Conservation (phyloP, 2,329 filamentous ascomycete genomes). For the Trematosphaeria pertusa region DNA sequence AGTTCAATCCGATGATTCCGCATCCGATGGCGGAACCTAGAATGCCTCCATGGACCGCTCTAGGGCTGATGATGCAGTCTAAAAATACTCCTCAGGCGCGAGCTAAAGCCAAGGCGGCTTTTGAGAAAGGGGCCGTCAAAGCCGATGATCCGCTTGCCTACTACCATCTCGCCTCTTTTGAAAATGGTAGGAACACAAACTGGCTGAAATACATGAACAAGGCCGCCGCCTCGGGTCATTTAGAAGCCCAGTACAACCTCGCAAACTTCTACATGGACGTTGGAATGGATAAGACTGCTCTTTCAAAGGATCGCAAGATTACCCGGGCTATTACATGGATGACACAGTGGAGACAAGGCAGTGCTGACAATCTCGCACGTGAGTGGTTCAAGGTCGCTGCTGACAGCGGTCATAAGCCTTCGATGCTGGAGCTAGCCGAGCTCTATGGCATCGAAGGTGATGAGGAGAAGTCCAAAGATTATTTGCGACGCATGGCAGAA, state of each 20-base stretch:
- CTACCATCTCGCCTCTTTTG: conserved; percentile 43
- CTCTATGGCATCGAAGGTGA: conserved; percentile 22
- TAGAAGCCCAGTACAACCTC: conserved; percentile 47
- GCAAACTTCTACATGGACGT: conserved; percentile 50
- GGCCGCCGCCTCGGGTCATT: conserved; percentile 51
- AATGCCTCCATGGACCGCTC: conserved; percentile 40
- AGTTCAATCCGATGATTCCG: conserved; percentile 17
- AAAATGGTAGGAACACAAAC: conserved; percentile 32
- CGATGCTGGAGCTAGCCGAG: conserved; percentile 34
- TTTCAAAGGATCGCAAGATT: conserved; percentile 18
- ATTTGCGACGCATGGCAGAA: conserved; percentile 24
- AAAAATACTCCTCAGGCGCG: conserved; percentile 18
- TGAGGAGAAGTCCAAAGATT: conserved; percentile 19
- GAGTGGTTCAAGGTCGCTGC: conserved; percentile 44
- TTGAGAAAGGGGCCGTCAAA: conserved; percentile 45
- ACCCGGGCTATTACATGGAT: conserved; percentile 32
- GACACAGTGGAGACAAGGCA: conserved; percentile 23
- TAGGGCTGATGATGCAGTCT: conserved; percentile 32
- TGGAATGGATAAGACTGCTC: conserved; percentile 24
- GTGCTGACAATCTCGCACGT: conserved; percentile 23
- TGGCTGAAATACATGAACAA: conserved; percentile 56
- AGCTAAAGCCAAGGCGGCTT: conserved; percentile 36
- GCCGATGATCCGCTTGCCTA: conserved; percentile 54
- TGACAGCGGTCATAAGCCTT: conserved; percentile 34
- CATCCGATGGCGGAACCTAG: conserved; percentile 34